Conservation (phyloP, 352 stramenopile genomes). For the Phytophthora niederhauseri region DNA sequence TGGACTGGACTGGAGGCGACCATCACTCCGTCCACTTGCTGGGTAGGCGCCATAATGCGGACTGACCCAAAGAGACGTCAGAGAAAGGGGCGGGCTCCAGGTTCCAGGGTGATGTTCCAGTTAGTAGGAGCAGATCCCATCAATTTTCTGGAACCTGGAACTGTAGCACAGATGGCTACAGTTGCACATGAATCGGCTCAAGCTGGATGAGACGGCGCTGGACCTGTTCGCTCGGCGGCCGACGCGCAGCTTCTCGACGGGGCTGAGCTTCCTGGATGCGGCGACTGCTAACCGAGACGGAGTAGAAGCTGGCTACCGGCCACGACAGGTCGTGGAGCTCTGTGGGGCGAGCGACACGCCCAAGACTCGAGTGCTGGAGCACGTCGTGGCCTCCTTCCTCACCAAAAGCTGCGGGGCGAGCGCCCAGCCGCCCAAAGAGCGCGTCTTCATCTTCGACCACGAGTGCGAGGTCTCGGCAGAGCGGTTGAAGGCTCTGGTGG, state of each 20-base stretch:
- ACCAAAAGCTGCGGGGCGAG: constrained; percentile 31
- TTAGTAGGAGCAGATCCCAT: not conserved
- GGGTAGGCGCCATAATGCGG: constrained; percentile 40
- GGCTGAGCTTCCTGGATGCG: constrained; percentile 59
- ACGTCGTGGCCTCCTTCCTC: constrained; percentile 67
- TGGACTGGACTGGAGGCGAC: constrained; percentile 16
- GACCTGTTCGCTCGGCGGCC: constrained; percentile 72
- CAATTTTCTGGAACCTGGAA: not conserved
- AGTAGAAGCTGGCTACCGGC: constrained; percentile 44
- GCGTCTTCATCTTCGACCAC: constrained; percentile 73
- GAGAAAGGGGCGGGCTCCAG: not conserved
- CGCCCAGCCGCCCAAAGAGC: constrained; percentile 35
- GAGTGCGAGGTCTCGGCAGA: constrained; percentile 47
- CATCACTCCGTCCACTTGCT: constrained; percentile 24
- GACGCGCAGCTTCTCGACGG: constrained; percentile 57
- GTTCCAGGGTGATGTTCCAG: not conserved
- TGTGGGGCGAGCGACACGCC: constrained; percentile 47
- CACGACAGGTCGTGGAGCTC: constrained; percentile 70
- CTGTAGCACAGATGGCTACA: constrained; percentile 10
- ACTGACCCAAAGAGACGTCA: constrained; percentile 21
- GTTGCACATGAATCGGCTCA: constrained; percentile 21
- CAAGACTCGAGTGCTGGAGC: constrained; percentile 54
- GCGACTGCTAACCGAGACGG: constrained; percentile 30
- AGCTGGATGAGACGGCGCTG: constrained; percentile 70
- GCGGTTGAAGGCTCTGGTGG: constrained; percentile 16